These are phyloP conservation scores for Daldinia decipiens DNA, from an alignment of 495 filamentous ascomycete genomes.

Conservation along the genomic window DNA sequence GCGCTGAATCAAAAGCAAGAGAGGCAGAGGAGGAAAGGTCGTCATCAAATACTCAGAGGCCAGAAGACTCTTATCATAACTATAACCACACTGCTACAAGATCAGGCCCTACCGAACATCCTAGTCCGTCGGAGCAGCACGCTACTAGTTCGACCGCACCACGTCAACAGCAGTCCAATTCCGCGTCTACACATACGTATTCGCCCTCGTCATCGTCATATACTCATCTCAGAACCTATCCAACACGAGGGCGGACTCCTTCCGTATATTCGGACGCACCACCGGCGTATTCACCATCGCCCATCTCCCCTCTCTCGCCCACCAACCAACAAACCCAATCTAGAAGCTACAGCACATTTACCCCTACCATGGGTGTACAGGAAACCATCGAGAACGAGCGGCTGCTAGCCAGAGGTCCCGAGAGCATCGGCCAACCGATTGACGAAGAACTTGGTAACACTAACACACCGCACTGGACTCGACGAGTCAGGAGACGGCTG, in stretches of 20 bases:
- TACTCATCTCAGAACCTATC: constrained; percentile 10
- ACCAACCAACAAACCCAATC: constrained; percentile 20
- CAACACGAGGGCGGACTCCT: constrained; percentile 28
- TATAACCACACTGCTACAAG: constrained; percentile 21
- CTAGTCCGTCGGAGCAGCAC: constrained; percentile 23
- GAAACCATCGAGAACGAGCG: constrained; percentile 49
- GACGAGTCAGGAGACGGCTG: constrained; percentile 46
- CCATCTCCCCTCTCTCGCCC: constrained; percentile 43
- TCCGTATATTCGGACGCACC: constrained; percentile 56
- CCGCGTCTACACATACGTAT: constrained; percentile 40
- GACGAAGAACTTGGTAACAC: constrained; percentile 31
- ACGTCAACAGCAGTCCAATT: constrained; percentile 21
- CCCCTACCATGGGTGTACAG: constrained; percentile 49
- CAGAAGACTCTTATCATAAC: constrained; percentile 10
- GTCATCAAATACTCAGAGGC: constrained; percentile 20
- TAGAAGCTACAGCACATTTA: constrained; percentile 56
- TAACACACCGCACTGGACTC: constrained; percentile 42
- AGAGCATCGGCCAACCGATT: constrained; percentile 54
- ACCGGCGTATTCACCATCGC: constrained; percentile 58
- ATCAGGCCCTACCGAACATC: constrained; percentile 36
- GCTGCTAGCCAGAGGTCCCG: constrained; percentile 50
- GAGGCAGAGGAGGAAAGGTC: constrained; percentile 52
- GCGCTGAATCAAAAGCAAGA: constrained; percentile 53
- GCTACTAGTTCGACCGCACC: constrained; percentile 22
- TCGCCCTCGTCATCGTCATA: constrained; percentile 43